Evolutionary conservation across 148 eudicot species (phyloP).

Genomic region (Talinum fruticosum): DNA sequence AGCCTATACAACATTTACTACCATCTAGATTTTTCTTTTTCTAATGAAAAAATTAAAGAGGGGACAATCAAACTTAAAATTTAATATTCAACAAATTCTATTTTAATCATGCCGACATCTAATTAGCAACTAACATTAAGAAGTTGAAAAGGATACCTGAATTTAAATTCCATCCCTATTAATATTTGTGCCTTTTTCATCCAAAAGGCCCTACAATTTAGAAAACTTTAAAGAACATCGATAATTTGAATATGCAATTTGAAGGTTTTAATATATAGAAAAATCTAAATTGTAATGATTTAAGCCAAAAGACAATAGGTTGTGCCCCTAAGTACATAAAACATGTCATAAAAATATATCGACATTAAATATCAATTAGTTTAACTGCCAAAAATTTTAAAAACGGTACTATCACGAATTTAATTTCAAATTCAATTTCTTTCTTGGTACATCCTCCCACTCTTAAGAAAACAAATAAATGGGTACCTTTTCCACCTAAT

Average conservation of each 20-base stretch:
- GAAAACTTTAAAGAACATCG: neutral
- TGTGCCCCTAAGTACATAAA: too few relatives aligned
- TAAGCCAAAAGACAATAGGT: neutral
- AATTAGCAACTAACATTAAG: too few relatives aligned
- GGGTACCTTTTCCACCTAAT: conserved; percentile 16
- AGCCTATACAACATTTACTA: neutral
- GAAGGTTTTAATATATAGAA: neutral
- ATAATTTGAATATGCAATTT: neutral
- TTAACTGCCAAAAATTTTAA: too few relatives aligned
- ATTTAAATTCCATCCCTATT: neutral
- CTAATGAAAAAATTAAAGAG: too few relatives aligned
- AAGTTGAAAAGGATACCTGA: too few relatives aligned
- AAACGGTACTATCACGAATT: neutral
- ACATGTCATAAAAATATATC: neutral
- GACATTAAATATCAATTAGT: neutral
- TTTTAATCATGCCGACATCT: neutral
- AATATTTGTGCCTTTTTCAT: too few relatives aligned
- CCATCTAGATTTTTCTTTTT: neutral
- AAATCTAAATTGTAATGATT: neutral
- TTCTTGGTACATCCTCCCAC: neutral
- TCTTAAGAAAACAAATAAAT: neutral
- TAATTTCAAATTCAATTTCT: neutral
- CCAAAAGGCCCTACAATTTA: neutral
- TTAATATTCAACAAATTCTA: too few relatives aligned
- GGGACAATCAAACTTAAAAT: neutral